Percentiles rank a stretch among this genome's conserved stretches.
These are phyloP conservation scores for Penicillium sp. DNA, from an alignment of 2,329 filamentous ascomycete species.

Conservation along the genomic window DNA sequence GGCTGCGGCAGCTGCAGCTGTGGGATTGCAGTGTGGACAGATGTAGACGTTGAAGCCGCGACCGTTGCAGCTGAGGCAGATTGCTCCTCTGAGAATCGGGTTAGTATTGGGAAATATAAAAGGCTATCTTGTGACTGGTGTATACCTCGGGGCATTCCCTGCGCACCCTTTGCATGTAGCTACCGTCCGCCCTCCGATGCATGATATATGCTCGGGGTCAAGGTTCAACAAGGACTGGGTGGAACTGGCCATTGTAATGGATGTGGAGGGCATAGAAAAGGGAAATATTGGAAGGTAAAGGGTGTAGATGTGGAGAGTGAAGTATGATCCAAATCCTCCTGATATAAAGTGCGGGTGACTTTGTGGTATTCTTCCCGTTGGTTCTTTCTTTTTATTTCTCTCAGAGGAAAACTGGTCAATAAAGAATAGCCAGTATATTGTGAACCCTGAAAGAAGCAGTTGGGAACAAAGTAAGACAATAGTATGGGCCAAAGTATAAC, in stretches of 20 bases:
- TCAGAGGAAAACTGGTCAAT: not conserved
- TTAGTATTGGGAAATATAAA: not conserved
- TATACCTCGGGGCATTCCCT: constrained; percentile 40
- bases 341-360: not conserved
- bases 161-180: constrained; percentile 39
- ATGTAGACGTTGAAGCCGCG: constrained; percentile 34
- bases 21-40: constrained; percentile 34
- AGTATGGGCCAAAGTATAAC: constrained; percentile 18
- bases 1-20: constrained; percentile 16
- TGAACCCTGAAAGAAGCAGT: not conserved
- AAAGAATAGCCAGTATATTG: constrained; percentile 2
- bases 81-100: constrained; percentile 19
- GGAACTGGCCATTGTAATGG: constrained; percentile 22
- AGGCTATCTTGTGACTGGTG: not conserved
- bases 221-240: constrained; percentile 21
- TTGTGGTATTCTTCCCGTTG: not conserved
- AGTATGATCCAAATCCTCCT: not conserved
- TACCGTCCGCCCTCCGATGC: constrained; percentile 36
- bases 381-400: not conserved
- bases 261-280: not conserved
- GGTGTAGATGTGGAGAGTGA: not conserved
- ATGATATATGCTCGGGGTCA: constrained; percentile 36
- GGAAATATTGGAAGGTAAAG: not conserved
- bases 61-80: constrained; percentile 32
- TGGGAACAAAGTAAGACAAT: constrained; percentile 13